Evolutionary conservation across 441 rosid genomes (phyloP), one percentile per base, ranked within the genome.

Genomic region (Gossypium trilobum): DNA sequence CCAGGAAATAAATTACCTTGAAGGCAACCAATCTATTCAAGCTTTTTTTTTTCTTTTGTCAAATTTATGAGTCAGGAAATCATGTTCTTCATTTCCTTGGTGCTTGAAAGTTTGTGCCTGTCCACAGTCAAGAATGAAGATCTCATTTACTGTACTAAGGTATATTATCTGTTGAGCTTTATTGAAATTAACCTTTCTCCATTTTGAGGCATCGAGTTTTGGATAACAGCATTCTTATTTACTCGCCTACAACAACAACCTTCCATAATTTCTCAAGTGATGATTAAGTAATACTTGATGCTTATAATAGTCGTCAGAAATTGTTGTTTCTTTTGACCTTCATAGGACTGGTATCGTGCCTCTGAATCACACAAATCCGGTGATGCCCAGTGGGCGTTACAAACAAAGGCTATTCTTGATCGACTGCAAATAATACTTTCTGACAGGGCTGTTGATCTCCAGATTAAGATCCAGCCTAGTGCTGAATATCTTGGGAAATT

Each of bases 381-480:
- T 82, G 89, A 86, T 82, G 80, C 74, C 74, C 88, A 81, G 74
- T 91, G 95, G 95, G 91, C 91, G 74, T 80, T 89, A 74, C 92
- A 88, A 74, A 82, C 97, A 68, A 91, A 89, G 79, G 88, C 95
- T 71, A 76, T 87, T 66, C 87, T 91, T 74, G 92, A 89, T 76
- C 85, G 91, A 55, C 75, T 89, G 67, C 93, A 80, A 58, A 85
- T 89, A 69, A 78, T 82, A 74, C 90, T 89, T 79, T 86, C 87
- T 67, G 87, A 86, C 76, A 89, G 82, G 78, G 85, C 89, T 33
- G 87, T 81, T 74, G 73, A 77, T 42, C 90, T 80, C 80, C 85
- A 86, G 46, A 76, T 76, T 72, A 75, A 80, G 70, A 76, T 89
- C 77, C 93, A 89, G 78, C 93, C 97, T 69, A 83, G 81, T 75